A percentile compares a stretch with the other conserved stretches of the same genome.
Evolutionary conservation across 192 early-diverging fungal species (phyloP).

Genomic region (Backusella australiensis): DNA sequence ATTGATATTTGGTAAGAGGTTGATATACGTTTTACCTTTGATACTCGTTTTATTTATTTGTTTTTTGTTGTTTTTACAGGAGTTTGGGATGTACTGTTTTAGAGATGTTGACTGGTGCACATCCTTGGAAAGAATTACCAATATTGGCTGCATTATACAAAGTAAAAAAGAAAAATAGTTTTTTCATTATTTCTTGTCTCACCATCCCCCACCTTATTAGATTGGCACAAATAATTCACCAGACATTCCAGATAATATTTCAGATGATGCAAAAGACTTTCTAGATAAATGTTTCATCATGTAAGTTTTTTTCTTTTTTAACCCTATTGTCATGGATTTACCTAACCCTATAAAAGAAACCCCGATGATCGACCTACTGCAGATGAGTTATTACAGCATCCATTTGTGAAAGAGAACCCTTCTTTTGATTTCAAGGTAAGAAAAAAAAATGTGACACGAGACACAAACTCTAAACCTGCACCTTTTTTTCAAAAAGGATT

Average conservation of each 20-base stretch:
- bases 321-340: slow-evolving; percentile 42
- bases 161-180: slow-evolving; percentile 30
- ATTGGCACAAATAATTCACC: slow-evolving; percentile 73
- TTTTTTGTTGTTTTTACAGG: slow-evolving; percentile 19
- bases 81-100: slow-evolving; percentile 82
- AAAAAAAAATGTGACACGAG: background rate
- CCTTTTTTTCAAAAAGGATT: background rate
- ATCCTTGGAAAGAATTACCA: slow-evolving; percentile 58
- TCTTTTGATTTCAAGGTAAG: slow-evolving; percentile 46
- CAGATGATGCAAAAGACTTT: slow-evolving; percentile 66
- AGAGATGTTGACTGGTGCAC: slow-evolving; percentile 91
- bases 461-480: background rate
- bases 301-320: slow-evolving; percentile 49
- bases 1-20: slow-evolving; percentile 82
- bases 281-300: slow-evolving; percentile 70
- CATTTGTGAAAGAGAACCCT: slow-evolving; percentile 58
- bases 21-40: background rate
- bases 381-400: slow-evolving; percentile 58
- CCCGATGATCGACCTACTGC: slow-evolving; percentile 77
- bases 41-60: background rate
- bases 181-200: background rate
- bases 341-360: slow-evolving; percentile 49
- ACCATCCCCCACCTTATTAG: slow-evolving; percentile 27
- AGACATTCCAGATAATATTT: slow-evolving; percentile 70
- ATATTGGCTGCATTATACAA: slow-evolving; percentile 46